A percentile compares a stretch with the other conserved stretches of the same genome.
phyloP scores from a whole-genome alignment of 176 grass and related monocot genomes.

The Urochloa ruziziensis region DNA sequence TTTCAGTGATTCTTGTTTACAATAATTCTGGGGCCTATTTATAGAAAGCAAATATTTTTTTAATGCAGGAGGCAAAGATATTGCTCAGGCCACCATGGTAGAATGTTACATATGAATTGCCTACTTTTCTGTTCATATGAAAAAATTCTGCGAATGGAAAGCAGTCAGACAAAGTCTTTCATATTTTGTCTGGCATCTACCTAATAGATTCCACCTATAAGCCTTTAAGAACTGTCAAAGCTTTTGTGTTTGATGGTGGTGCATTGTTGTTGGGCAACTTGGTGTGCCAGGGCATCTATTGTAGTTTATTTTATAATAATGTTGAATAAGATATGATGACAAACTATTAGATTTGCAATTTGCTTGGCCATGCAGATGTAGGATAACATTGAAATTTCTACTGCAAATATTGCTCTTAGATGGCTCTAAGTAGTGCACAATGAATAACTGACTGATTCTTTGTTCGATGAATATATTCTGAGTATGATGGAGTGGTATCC shows the following conservation, averaged over 20 bases:
- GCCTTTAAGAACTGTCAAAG: not conserved
- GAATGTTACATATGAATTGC: not conserved
- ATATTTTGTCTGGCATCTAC: not conserved
- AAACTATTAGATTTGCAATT: slow-evolving; percentile 3
- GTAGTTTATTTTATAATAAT: not conserved
- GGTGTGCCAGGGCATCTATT: not conserved
- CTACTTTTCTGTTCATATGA: not conserved
- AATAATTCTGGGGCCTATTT: slow-evolving; percentile 11
- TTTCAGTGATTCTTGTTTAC: slow-evolving; percentile 2
- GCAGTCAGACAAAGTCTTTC: not conserved
- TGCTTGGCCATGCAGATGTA: slow-evolving; percentile 2
- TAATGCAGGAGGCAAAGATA: not conserved
- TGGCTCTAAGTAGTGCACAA: not conserved
- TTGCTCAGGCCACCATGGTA: not conserved
- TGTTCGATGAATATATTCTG: not conserved
- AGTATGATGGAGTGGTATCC: not conserved
- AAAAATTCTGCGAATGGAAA: not conserved
- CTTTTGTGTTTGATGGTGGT: not conserved
- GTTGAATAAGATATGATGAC: not conserved
- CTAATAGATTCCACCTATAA: not conserved
- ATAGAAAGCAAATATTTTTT: slow-evolving; percentile 4
- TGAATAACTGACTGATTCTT: not conserved
- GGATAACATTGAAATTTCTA: not conserved
- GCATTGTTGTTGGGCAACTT: not conserved
- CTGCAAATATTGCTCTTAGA: not conserved